These are phyloP conservation scores for Phytophthora sp. DNA, from an alignment of 352 stramenopile genomes.

Conservation along the genomic window DNA sequence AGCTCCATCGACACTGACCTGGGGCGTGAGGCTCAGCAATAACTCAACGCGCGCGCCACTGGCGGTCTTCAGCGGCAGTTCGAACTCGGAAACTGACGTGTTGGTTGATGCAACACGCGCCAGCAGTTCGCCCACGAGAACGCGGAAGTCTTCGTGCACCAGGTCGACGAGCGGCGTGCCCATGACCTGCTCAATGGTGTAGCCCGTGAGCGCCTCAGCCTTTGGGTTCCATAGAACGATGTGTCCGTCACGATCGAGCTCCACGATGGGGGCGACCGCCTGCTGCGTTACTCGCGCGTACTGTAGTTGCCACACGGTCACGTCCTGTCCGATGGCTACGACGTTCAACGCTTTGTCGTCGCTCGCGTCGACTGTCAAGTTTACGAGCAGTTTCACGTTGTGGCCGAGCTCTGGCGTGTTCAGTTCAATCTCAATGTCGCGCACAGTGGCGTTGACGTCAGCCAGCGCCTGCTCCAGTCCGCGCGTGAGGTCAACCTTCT, in stretches of 20 bases:
- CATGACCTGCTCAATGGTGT: conserved; percentile 51
- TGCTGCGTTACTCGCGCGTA: conserved; percentile 73
- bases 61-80: conserved; percentile 57
- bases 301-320: conserved; percentile 53
- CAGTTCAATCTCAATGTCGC: conserved; percentile 56
- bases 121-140: conserved; percentile 52
- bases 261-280: conserved; percentile 79
- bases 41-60: conserved; percentile 58
- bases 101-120: conserved; percentile 52
- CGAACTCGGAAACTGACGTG: conserved; percentile 56
- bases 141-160: conserved; percentile 53
- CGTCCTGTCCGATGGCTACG: conserved; percentile 61
- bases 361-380: conserved; percentile 60
- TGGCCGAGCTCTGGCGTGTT: conserved; percentile 46
- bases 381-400: conserved; percentile 64
- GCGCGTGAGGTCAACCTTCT: conserved; percentile 24
- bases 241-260: conserved; percentile 66
- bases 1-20: conserved; percentile 44
- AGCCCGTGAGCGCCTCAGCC: conserved; percentile 68
- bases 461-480: conserved; percentile 35
- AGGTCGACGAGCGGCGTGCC: conserved; percentile 51
- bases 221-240: conserved; percentile 80
- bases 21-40: conserved; percentile 59
- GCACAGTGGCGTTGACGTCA: conserved; percentile 39
- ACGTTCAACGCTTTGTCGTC: conserved; percentile 24